phyloP scores from a whole-genome alignment of 75 land plant species.

The Selaginella tamariscina region DNA sequence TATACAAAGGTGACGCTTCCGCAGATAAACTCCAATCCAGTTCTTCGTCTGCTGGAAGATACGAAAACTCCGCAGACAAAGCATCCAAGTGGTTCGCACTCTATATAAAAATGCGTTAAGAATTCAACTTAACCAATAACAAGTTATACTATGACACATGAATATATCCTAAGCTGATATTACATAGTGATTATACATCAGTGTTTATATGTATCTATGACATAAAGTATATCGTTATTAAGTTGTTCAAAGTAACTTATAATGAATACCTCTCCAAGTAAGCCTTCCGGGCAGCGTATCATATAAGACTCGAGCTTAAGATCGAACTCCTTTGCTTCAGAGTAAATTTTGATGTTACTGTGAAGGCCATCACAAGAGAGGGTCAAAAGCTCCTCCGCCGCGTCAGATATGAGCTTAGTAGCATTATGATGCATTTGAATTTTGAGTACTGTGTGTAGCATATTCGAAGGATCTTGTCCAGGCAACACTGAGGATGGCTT shows the following conservation, averaged over 20 bases:
- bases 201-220: neutral
- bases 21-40: constrained; percentile 89
- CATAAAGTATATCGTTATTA: neutral
- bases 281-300: constrained; percentile 73
- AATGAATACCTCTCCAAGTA: constrained; percentile 72
- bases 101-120: constrained; percentile 28
- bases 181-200: no score
- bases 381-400: constrained; percentile 43
- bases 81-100: constrained; percentile 63
- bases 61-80: constrained; percentile 52
- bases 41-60: constrained; percentile 52
- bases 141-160: neutral
- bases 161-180: no score
- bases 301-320: constrained; percentile 64
- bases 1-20: constrained; percentile 89
- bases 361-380: constrained; percentile 64
- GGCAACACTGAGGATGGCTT: constrained; percentile 31
- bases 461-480: constrained; percentile 31
- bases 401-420: constrained; percentile 49
- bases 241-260: neutral
- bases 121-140: neutral
- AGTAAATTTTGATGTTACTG: constrained; percentile 46
- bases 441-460: constrained; percentile 51
- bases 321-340: constrained; percentile 56
- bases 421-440: constrained; percentile 85